Percentiles rank a stretch among this genome's conserved stretches.
Conservation (phyloP, 306 rosid species). For the Malus fusca region DNA sequence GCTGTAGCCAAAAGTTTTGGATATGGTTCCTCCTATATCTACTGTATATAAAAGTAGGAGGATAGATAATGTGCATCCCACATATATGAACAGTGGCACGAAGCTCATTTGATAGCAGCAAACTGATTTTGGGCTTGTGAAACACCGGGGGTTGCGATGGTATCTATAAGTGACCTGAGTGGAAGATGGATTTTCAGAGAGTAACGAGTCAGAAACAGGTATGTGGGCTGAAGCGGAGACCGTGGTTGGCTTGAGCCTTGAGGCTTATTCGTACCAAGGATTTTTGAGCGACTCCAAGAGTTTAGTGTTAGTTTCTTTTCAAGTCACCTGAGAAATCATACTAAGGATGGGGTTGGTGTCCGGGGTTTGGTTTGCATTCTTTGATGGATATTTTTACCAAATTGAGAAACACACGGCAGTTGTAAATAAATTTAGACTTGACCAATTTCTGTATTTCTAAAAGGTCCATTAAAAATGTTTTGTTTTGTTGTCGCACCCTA, state of each 20-base stretch:
- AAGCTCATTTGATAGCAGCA: background rate
- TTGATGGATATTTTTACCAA: background rate
- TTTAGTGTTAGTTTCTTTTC: background rate
- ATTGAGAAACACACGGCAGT: background rate
- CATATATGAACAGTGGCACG: background rate
- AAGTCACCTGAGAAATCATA: background rate
- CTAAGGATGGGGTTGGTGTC: no score
- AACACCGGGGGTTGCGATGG: conserved; percentile 6
- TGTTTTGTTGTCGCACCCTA: no score
- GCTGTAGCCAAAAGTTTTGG: conserved; percentile 9
- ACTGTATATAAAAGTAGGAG: conserved; percentile 17
- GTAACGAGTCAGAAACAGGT: background rate
- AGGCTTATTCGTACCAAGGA: background rate
- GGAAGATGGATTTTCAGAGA: background rate
- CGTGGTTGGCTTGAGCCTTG: background rate
- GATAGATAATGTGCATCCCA: conserved; percentile 1
- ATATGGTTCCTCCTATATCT: background rate
- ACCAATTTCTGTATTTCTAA: background rate
- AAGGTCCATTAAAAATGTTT: no score
- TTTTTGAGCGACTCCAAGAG: background rate
- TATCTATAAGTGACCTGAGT: background rate
- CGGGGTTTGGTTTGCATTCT: background rate
- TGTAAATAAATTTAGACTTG: background rate
- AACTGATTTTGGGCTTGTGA: background rate
- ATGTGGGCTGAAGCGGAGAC: conserved; percentile 8